These are phyloP conservation scores for Jatropha podagrica DNA, from an alignment of 441 rosid species.

Conservation along the genomic window DNA sequence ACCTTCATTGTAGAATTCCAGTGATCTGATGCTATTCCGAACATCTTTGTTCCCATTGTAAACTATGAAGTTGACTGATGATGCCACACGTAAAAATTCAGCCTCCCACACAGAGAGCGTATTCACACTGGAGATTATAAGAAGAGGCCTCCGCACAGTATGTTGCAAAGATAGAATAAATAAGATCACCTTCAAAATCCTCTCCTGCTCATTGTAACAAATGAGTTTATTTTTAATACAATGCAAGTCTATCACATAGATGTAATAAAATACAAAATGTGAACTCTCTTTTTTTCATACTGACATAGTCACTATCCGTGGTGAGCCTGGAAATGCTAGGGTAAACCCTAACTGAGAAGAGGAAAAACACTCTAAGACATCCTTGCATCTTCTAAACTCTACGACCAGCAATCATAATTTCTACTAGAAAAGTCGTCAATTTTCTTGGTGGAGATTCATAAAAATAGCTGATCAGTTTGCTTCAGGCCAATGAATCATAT, in stretches of 20 bases:
- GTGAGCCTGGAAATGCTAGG: not conserved
- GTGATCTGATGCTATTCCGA: conserved; percentile 28
- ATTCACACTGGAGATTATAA: conserved; percentile 27
- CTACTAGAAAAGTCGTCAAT: too few relatives aligned
- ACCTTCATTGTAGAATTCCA: conserved; percentile 32
- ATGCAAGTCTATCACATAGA: not conserved
- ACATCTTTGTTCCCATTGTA: conserved; percentile 35
- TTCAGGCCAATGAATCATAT: not conserved
- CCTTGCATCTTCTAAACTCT: not conserved
- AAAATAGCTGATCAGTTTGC: not conserved
- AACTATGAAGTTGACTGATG: conserved; percentile 29
- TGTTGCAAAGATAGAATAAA: conserved; percentile 32
- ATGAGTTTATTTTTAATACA: not conserved
- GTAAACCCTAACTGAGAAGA: not conserved
- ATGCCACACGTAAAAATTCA: conserved; percentile 34
- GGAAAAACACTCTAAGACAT: not conserved
- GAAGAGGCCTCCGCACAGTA: conserved; percentile 27
- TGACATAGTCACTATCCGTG: not conserved
- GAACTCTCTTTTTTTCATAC: not conserved
- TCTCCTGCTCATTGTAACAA: conserved; percentile 31
- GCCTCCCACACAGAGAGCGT: conserved; percentile 33
- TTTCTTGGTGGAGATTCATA: not conserved
- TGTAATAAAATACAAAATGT: not conserved
- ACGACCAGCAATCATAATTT: not conserved
- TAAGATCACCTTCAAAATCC: conserved; percentile 32